Evolutionary conservation across 176 grass and related monocot genomes (phyloP).

Genomic region (Ensete ventricosum): DNA sequence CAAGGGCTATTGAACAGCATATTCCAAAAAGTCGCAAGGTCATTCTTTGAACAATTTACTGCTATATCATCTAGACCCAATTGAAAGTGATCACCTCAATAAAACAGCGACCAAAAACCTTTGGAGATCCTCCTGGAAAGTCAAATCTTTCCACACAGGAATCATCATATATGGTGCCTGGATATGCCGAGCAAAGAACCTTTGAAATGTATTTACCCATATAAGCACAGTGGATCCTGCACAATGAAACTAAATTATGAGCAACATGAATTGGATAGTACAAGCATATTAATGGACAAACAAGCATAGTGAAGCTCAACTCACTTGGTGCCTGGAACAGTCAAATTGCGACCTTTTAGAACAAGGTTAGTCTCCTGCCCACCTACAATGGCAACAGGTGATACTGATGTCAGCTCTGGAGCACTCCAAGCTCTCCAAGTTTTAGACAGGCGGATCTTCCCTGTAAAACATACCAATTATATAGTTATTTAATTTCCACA

Average conservation of each 20-base stretch:
- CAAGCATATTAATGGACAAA: neutral
- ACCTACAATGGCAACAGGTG: constrained; percentile 84
- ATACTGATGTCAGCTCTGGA: constrained; percentile 80
- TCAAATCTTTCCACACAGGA: constrained; percentile 87
- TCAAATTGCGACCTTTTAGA: constrained; percentile 92
- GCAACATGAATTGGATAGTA: neutral
- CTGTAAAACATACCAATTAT: constrained; percentile 32
- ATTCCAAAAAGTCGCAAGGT: neutral
- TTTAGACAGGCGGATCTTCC: constrained; percentile 66
- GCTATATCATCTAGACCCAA: neutral
- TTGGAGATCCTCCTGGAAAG: constrained; percentile 56
- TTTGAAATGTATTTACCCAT: constrained; percentile 88
- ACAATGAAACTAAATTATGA: constrained; percentile 6
- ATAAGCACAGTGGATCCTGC: constrained; percentile 83
- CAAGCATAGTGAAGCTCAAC: constrained; percentile 6
- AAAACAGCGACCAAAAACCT: constrained; percentile 67
- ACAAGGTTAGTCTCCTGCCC: constrained; percentile 61
- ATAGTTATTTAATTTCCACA: neutral
- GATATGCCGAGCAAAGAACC: constrained; percentile 76
- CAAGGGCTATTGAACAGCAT: neutral
- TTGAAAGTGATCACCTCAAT: constrained; percentile 53
- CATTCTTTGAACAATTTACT: neutral
- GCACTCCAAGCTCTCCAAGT: constrained; percentile 96
- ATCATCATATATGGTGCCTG: constrained; percentile 98
- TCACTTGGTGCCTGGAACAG: constrained; percentile 97